Evolutionary conservation across 2,329 filamentous ascomycete species (phyloP), one percentile per base, ranked within the genome.

Genomic region (Sporothrix mexicana): DNA sequence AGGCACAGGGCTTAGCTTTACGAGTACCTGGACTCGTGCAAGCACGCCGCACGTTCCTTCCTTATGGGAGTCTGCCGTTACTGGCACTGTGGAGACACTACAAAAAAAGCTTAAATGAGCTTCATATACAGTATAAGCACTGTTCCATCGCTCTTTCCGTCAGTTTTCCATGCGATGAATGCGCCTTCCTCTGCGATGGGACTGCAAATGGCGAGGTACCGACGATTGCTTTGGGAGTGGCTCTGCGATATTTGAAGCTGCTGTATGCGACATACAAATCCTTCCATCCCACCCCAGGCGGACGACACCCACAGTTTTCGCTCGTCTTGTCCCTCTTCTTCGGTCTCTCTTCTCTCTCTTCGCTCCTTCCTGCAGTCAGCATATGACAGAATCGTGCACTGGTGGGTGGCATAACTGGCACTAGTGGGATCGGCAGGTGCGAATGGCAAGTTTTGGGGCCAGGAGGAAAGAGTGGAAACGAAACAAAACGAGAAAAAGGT

Each of bases 1-100:
- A 47, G 61, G 61, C 61, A 13, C 59, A 64, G 23, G 59, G 59
- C 59, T 64, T 43, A 23, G 59, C 10, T 45, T 45, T 62, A 62
- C 59, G 59, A 43, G 30, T 43, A 43, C 30, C 57, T 43, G 36
- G 0, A 20, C 57, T 43, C 43, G 57, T 13, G 57, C 57, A 62
- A 62, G 30, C 57, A 62, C 25, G 30, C 30, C 30, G 30, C 30
- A 36, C 30, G 30, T 36, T 41, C 41, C 41, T n/a, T 36, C 23
- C 17, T 30, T 53, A 17, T 53, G n/a, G 49, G 17, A 53, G 49
- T 36, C 30, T n/a, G 23, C 36, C 25, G 23, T 59, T 15, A 36
- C 25, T 30, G 23, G 55, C 30, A 62, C 59, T 62, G 59, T 62
- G 59, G 59, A 62, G 36, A 17, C 30, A 17, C 59, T 25, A 25